Evolutionary conservation across 768 basidiomycete genomes (phyloP), one percentile per base, ranked within the genome.

Genomic region (Auriculariales sp.): DNA sequence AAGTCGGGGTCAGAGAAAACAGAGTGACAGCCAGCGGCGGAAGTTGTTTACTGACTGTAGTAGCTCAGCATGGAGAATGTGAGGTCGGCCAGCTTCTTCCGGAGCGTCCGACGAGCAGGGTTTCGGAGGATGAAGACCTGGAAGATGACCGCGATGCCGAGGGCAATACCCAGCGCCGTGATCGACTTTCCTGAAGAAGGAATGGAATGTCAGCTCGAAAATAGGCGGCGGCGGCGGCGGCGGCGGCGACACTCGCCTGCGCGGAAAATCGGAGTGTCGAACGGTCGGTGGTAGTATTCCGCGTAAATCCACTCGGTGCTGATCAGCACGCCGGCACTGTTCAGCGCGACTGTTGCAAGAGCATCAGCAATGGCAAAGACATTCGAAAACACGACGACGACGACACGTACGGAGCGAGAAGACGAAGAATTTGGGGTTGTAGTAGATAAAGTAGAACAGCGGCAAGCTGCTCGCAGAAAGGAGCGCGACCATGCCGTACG

Each of bases 71-170:
- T 58, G 55, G 22, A 51, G 53, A 50, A 56, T 19, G 53, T 49
- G 25, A 61, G n/a, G 3, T 46, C 25, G 6, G 56, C 56, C 11
- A 61, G 31, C 22, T 42, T 50, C 47, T 56, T 49, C 3, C 61
- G 53, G 3, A 62, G 52, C 1, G 57, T 58, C 11, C 54, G 49
- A 19, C 61, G 51, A 0, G 61, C 61, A 1, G 61, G 61, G 24
- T 56, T 59, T 12, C 61, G 56, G 0, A 61, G 56, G 42, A 62
- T 53, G 47, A 61, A 52, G 3, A 44, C 27, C 44, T 62, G 64
- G 54, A 65, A 65, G 30, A 54, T 53, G n/a, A 54, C 52, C 4
- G 55, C 58, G 30, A 65, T 56, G 11, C 48, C 56, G 2, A 65
- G 49, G 2, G 62, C 64, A 25, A 64, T 50, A 6, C 53, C 53